phyloP scores from a whole-genome alignment of 345 rosid genomes.

The Salix udensis region DNA sequence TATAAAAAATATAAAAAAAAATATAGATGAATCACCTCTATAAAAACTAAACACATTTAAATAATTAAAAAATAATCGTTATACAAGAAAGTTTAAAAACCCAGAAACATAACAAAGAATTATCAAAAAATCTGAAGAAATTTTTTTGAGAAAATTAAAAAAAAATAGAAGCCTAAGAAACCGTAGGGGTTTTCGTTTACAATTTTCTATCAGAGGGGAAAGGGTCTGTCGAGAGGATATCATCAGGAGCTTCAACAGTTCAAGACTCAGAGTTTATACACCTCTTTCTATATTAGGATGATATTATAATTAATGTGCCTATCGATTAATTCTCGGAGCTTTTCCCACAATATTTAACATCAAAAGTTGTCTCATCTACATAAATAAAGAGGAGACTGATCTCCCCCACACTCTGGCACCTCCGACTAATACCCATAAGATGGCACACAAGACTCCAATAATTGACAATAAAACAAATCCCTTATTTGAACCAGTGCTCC shows the following conservation, averaged over 20 bases:
- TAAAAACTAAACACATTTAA: no score
- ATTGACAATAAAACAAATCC: constrained; percentile 48
- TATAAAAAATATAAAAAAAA: no score
- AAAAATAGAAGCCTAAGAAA: neutral
- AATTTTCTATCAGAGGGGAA: neutral
- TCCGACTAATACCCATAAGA: constrained; percentile 62
- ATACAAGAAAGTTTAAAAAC: no score
- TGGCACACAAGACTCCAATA: constrained; percentile 59
- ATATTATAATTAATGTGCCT: neutral
- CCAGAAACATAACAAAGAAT: no score
- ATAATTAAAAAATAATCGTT: no score
- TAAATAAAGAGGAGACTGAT: neutral
- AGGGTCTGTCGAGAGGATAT: neutral
- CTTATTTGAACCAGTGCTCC: constrained; percentile 32
- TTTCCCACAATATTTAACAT: neutral
- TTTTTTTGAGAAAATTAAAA: no score
- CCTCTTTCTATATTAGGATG: neutral
- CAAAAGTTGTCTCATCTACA: neutral
- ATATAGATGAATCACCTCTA: no score
- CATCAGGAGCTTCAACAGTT: no score
- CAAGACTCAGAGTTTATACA: no score
- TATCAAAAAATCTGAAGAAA: no score
- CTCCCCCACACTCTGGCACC: constrained; percentile 27
- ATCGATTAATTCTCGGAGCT: neutral
- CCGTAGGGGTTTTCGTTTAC: neutral